phyloP scores from a whole-genome alignment of 1,139 yeast genomes.

The Kurtzmaniella natalensis region DNA sequence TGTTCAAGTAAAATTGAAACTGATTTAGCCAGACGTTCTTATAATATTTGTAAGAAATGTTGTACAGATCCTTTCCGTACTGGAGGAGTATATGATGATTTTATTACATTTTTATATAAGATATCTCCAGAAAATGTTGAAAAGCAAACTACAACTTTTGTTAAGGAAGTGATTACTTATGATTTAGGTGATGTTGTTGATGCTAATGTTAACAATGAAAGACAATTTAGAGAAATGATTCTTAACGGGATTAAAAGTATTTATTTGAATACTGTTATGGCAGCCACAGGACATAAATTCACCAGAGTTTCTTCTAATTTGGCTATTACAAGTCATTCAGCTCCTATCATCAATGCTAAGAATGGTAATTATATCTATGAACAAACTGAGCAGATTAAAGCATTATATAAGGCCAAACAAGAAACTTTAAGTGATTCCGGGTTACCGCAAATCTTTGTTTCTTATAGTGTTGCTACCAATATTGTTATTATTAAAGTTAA shows the following conservation, averaged over 20 bases:
- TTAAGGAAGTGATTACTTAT: slow-evolving; percentile 30
- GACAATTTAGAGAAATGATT: slow-evolving; percentile 33
- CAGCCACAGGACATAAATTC: slow-evolving; percentile 28
- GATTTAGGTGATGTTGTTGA: slow-evolving; percentile 28
- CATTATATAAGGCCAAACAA: slow-evolving; percentile 5
- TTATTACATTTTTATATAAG: slow-evolving; percentile 29
- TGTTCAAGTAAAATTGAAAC: slow-evolving; percentile 20
- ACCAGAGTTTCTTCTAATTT: slow-evolving; percentile 32
- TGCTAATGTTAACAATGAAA: slow-evolving; percentile 23
- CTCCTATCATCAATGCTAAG: slow-evolving; percentile 4
- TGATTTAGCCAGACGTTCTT: slow-evolving; percentile 21
- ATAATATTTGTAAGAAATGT: slow-evolving; percentile 26
- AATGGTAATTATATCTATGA: slow-evolving; percentile 5
- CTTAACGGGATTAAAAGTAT: slow-evolving; percentile 33
- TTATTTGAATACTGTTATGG: slow-evolving; percentile 39
- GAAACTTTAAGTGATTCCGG: slow-evolving; percentile 1
- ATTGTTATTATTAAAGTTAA: slow-evolving; percentile 8
- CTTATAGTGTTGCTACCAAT: slow-evolving; percentile 7
- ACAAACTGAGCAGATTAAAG: slow-evolving; percentile 6
- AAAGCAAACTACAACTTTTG: slow-evolving; percentile 21
- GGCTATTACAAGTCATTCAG: slow-evolving; percentile 11
- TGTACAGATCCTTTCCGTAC: slow-evolving; percentile 30
- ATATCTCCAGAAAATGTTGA: slow-evolving; percentile 13
- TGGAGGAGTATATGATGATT: slow-evolving; percentile 34
- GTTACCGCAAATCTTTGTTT: slow-evolving; percentile 7